Evolutionary conservation across 228 moss, liverwort and hornwort genomes (phyloP), one percentile per base, ranked within the genome.

Genomic region (Sphagnum magellanicum): DNA sequence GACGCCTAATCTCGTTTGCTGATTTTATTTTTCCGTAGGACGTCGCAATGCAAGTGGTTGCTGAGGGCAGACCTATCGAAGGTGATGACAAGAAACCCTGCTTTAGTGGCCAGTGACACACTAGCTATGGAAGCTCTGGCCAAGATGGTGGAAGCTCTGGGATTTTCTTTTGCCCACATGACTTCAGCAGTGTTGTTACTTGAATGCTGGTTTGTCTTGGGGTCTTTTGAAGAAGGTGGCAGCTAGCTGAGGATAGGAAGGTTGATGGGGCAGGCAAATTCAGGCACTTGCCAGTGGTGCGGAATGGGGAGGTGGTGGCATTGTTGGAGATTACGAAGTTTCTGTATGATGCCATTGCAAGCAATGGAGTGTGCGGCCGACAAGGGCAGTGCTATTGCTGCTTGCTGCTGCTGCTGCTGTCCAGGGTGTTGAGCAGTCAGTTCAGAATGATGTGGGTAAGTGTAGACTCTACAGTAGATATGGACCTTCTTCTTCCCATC

Each of bases 291-390:
- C 84, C 84, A 55, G 84, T 84, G 10, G 84, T 84, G 58, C 80
- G 81, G 64, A 84, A 84, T 66, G 84, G 84, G 49, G 84, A 84
- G 73, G 84, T 84, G n/a, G 84, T 84, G 68, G 84, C 84, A 64
- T 80, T 84, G 47, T 63, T 84, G 48, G 84, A 84, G 68, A 84
- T 84, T 47, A 84, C 84, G 47, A 84, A 81, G 73, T 84, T 80
- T 69, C 81, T 84, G 14, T 84, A 84, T 72, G 84, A 84, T 73
- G 84, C 84, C 10, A 84, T 84, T 64, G 84, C 84, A 65, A 75
- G 84, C 10, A 84, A 84, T 84, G 84, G 84, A 84, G 68, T 80
- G 81, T 57, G 84, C 84, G 61, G 84, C 84, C 51, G 80, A 84
- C 51, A 84, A 84, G 52, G 84, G 84, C 60, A 75, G 81, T 69